A percentile compares a stretch with the other conserved stretches of the same genome.
phyloP scores from a whole-genome alignment of 208 protist genomes.

The Leishmania tropica region DNA sequence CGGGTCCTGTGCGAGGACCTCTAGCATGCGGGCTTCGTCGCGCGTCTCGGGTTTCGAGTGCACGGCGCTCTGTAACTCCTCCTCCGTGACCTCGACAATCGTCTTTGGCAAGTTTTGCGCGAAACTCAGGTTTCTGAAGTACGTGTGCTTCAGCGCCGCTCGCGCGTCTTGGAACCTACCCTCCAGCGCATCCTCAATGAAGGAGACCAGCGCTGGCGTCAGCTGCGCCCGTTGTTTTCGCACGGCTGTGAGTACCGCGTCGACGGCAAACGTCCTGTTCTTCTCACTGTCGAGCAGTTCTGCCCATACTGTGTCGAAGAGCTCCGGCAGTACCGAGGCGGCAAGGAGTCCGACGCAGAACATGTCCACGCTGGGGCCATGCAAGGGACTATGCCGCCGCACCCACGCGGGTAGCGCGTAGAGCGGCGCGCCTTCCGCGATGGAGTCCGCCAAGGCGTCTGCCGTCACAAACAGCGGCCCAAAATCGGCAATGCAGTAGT shows the following conservation, averaged over 20 bases:
- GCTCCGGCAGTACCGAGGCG: constrained; percentile 49
- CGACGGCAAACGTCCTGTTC: constrained; percentile 21
- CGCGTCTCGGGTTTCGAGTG: constrained; percentile 38
- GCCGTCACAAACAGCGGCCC: constrained; percentile 68
- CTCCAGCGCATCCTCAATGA: constrained; percentile 53
- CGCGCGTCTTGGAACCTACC: constrained; percentile 30
- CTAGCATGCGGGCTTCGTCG: constrained; percentile 65
- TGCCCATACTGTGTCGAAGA: constrained; percentile 52
- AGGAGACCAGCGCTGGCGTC: constrained; percentile 43
- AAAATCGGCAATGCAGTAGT: constrained; percentile 74
- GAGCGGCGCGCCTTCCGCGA: constrained; percentile 30
- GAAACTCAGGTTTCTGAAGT: constrained; percentile 30
- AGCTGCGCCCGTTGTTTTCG: constrained; percentile 18
- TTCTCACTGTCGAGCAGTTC: constrained; percentile 19
- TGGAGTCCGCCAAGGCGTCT: constrained; percentile 45
- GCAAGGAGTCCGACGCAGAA: constrained; percentile 82
- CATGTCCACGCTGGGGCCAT: constrained; percentile 49
- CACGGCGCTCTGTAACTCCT: constrained; percentile 50
- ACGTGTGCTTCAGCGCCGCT: constrained; percentile 56
- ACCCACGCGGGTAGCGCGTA: constrained; percentile 66
- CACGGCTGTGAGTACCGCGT: constrained; percentile 39
- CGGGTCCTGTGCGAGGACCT: constrained; percentile 61
- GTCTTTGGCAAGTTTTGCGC: constrained; percentile 19
- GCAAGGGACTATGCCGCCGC: constrained; percentile 24
- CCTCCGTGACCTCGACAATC: constrained; percentile 39